Evolutionary conservation across 805 yeast species (phyloP).

Genomic region (Starmerella tilneyi): DNA sequence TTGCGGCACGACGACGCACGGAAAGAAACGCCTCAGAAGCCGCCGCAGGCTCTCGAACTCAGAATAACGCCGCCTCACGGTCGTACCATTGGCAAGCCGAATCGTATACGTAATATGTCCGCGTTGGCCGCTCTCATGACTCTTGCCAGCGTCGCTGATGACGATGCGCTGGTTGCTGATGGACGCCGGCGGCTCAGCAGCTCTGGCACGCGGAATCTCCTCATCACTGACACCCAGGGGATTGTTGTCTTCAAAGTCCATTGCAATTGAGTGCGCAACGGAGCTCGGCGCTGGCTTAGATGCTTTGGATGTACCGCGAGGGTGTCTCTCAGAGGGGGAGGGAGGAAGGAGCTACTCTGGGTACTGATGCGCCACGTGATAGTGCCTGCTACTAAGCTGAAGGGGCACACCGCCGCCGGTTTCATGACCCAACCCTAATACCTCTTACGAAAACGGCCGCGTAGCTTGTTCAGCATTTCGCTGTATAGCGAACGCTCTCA

Average conservation of each 20-base stretch:
- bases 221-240: slow-evolving; percentile 34
- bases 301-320: not conserved
- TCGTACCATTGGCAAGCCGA: slow-evolving; percentile 42
- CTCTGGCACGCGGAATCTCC: slow-evolving; percentile 13
- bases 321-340: not conserved
- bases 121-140: slow-evolving; percentile 65
- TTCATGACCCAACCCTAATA: no score
- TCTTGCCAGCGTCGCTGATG: slow-evolving; percentile 76
- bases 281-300: not conserved
- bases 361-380: slow-evolving; percentile 4
- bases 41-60: slow-evolving; percentile 81
- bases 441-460: no score
- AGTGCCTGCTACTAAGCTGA: no score
- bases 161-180: slow-evolving; percentile 14
- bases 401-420: no score
- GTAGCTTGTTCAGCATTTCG: no score
- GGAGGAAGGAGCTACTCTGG: slow-evolving; percentile 3
- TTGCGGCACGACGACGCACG: slow-evolving; percentile 80
- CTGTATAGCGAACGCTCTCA: no score
- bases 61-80: slow-evolving; percentile 75
- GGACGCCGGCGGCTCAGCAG: not conserved
- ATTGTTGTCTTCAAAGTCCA: slow-evolving; percentile 38
- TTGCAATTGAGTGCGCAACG: slow-evolving; percentile 10
- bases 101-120: slow-evolving; percentile 80
- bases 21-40: slow-evolving; percentile 59